Evolutionary conservation across 192 early-diverging fungal genomes (phyloP), one percentile per base, ranked within the genome.

Genomic region (Entomortierella beljakovae): DNA sequence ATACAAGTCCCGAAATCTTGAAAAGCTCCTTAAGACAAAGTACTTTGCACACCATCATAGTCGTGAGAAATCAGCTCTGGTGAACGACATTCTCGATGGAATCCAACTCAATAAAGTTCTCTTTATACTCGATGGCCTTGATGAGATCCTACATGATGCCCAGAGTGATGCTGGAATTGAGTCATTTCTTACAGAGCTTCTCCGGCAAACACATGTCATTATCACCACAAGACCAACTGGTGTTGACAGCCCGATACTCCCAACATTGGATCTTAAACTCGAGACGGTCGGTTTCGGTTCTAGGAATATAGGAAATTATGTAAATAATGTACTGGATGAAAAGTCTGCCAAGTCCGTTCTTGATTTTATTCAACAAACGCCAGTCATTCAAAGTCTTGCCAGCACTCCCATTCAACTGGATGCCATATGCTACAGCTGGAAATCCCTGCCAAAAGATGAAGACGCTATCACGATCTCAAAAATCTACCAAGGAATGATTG

Each of bases 71-170:
- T 8, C 6, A 5, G 58, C 57, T 8, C 57, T 60, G 16, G 28
- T 10, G 2, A 8, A 6, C 25, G 31, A 26, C 29, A 37, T 37
- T 61, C 37, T 28, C 11, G 25, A 48, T 37, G 67, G 57, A n/a
- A n/a, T n/a, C n/a, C n/a, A n/a, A n/a, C n/a, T n/a, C n/a, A n/a
- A n/a, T 50, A 69, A 40, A 31, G 50, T 60, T 25, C 58, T 69
- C n/a, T 69, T 69, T 34, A 60, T 69, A 42, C 26, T 69, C 35
- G 67, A 69, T 34, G 67, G 67, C 26, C 50, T 69, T 34, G 67
- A 69, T 20, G 67, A 69, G 35, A 53, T 69, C 22, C 10, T 50
- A 18, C 7, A 6, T 6, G 67, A 32, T 1, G 53, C 34, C 8
- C 15, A 69, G n/a, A n/a, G 18, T 3, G 56, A 23, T 20, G 61